Base-by-base conservation (phyloP, 768 basidiomycete genomes). In the Mycena leptocephala region DNA sequence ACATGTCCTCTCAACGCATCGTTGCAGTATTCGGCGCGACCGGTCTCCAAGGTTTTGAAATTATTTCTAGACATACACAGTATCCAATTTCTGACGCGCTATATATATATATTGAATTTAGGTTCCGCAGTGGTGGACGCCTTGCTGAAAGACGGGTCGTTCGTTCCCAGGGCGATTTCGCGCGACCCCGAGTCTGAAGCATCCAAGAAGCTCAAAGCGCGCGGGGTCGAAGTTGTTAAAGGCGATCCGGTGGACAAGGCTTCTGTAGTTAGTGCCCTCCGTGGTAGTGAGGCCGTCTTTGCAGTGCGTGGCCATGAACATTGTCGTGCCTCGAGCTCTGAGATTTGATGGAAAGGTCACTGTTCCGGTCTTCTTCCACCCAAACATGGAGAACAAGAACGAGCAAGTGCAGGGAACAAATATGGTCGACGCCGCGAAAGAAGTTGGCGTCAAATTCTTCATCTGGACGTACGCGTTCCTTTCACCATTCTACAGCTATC, bases 231-330 rank as follows among this genome's bases (percentile, higher is more conserved):
- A n/a, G n/a, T n/a, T n/a, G n/a, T n/a, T n/a, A n/a, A n/a, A n/a
- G n/a, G n/a, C n/a, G n/a, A n/a, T n/a, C n/a, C n/a, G n/a, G n/a
- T n/a, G n/a, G n/a, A n/a, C n/a, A n/a, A n/a, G n/a, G n/a, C n/a
- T n/a, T n/a, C n/a, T n/a, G n/a, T n/a, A n/a, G n/a, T n/a, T n/a
- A n/a, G n/a, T n/a, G n/a, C n/a, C n/a, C n/a, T n/a, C n/a, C n/a
- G n/a, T n/a, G 71, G 71, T 5, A 72, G 71, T 39, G 71, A 72
- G 32, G 71, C 61, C 18, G 71, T 72, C 2, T 72, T 72, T 32
- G 63, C 63, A n/a, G 71, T 72, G 26, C 41, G 71, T 56, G 5
- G n/a, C n/a, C 8, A 37, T 8, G 6, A n/a, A 1, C 0, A 7
- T 59, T 59, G 2, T 43, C 26, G 1, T 22, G 13, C 6, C 14